Evolutionary conservation across 805 yeast species (phyloP), one percentile per base, ranked within the genome.

Genomic region (Candida maesae): DNA sequence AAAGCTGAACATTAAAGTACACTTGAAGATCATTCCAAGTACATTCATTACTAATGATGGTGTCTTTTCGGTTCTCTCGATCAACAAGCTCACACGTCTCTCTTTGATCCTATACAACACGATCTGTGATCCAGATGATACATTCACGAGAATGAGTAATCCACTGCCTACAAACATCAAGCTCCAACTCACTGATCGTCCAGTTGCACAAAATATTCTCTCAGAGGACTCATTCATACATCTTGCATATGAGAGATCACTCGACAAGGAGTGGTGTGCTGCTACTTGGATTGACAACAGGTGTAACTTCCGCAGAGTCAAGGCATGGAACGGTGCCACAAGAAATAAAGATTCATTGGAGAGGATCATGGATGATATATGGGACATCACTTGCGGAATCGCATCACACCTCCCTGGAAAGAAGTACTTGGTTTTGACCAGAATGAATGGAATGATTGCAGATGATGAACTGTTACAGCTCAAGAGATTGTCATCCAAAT

Each of bases 271-370:
- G 40, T 91, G 96, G 96, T 71, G 88, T 33, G 78, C 81, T 17
- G 95, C 87, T 0, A 82, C 95, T 1, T 88, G 97, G 95, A 72
- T 93, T 0, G 96, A 91, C 55, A 91, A 90, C 36, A 73, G 74
- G 58, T 96, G 96, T 0, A 67, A 69, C 4, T 70, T 77, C 11
- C 74, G 80, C 14, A 71, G 69, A 34, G 73, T 81, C 0, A 81
- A 78, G 49, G 73, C 88, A 0, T 84, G 91, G 90, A 72, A 70
- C 50, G 67, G 71, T 56, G 58, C 63, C 64, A 40, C 38, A 18
- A 38, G 37, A 18, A 54, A 65, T 1, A 64, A 54, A 30, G 49
- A 53, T 3, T 53, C 62, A n/a, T 72, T 78, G 54, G 79, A 79
- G 29, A 65, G 70, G 1, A 77, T 83, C 2, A 74, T 84, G 46